A percentile compares a stretch with the other conserved stretches of the same genome.
Evolutionary conservation across 2,329 filamentous ascomycete species (phyloP).

Genomic region (Corinectria fuckeliana): DNA sequence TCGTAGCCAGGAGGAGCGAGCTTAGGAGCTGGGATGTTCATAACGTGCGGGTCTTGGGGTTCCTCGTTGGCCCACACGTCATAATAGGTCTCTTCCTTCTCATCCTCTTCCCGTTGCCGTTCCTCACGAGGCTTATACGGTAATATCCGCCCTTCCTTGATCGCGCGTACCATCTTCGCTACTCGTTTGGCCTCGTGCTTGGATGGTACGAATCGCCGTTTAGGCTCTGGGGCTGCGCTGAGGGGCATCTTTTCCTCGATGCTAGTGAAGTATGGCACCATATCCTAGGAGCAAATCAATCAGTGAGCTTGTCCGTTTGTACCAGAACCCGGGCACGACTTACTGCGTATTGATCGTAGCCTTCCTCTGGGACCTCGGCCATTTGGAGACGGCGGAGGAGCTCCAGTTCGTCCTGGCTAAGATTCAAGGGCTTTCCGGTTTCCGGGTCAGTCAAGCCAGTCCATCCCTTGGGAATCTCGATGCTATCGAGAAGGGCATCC

Average conservation of each 20-base stretch:
- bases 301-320: slow-evolving; percentile 1
- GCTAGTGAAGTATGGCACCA: slow-evolving; percentile 92
- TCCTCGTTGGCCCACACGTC: slow-evolving; percentile 97
- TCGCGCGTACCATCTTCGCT: slow-evolving; percentile 96
- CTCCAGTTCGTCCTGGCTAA: slow-evolving; percentile 87
- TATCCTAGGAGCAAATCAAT: slow-evolving; percentile 60
- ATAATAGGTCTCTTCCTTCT: slow-evolving; percentile 75
- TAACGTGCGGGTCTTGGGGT: slow-evolving; percentile 80
- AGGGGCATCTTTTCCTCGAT: slow-evolving; percentile 93
- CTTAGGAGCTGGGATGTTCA: slow-evolving; percentile 96
- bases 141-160: slow-evolving; percentile 90
- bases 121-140: slow-evolving; percentile 82
- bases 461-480: slow-evolving; percentile 96
- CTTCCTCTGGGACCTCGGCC: slow-evolving; percentile 85
- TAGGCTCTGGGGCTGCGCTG: slow-evolving; percentile 93
- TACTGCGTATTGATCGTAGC: slow-evolving; percentile 90
- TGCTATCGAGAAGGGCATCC: slow-evolving; percentile 92
- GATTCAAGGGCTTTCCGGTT: slow-evolving; percentile 89
- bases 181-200: slow-evolving; percentile 96
- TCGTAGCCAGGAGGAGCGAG: slow-evolving; percentile 92
- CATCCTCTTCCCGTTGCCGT: slow-evolving; percentile 71
- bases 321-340: slow-evolving; percentile 34
- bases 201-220: slow-evolving; percentile 92
- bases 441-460: slow-evolving; percentile 93
- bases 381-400: slow-evolving; percentile 87